A percentile compares a stretch with the other conserved stretches of the same genome.
Conservation (phyloP, 495 filamentous ascomycete species). For the Tuber borchii region DNA sequence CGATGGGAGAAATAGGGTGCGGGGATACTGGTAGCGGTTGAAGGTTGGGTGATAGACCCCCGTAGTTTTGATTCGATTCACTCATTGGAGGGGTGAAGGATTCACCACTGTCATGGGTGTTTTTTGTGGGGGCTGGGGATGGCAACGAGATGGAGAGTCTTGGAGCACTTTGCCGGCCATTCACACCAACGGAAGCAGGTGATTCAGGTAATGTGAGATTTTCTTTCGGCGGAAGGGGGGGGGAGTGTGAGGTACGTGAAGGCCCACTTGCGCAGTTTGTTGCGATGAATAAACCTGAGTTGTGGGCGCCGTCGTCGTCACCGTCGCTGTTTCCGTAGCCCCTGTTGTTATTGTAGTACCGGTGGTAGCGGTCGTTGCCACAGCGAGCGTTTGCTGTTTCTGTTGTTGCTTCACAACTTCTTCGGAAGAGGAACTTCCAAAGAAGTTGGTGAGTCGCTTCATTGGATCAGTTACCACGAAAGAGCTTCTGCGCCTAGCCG, state of each 20-base stretch:
- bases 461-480: conserved; percentile 30
- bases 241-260: not conserved
- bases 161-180: conserved; percentile 6
- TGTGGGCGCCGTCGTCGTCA: not conserved
- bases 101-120: conserved; percentile 12
- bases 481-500: conserved; percentile 22
- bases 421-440: conserved; percentile 28
- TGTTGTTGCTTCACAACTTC: conserved; percentile 13
- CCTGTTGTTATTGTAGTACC: conserved; percentile 7
- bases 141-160: conserved; percentile 11
- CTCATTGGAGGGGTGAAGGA: conserved; percentile 25
- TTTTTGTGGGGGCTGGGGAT: conserved; percentile 11
- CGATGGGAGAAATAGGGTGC: conserved; percentile 19
- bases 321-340: conserved; percentile 6
- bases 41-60: conserved; percentile 15
- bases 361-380: conserved; percentile 10
- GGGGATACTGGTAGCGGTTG: conserved; percentile 19
- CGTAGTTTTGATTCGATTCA: conserved; percentile 10
- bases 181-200: not conserved
- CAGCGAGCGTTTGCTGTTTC: conserved; percentile 10
- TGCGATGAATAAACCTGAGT: not conserved
- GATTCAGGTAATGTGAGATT: not conserved
- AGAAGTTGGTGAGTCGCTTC: conserved; percentile 31
- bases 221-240: conserved; percentile 1
- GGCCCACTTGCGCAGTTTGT: not conserved